Evolutionary conservation across 768 basidiomycete genomes (phyloP), one percentile per base, ranked within the genome.

Genomic region (Gloeophyllum trabeum): DNA sequence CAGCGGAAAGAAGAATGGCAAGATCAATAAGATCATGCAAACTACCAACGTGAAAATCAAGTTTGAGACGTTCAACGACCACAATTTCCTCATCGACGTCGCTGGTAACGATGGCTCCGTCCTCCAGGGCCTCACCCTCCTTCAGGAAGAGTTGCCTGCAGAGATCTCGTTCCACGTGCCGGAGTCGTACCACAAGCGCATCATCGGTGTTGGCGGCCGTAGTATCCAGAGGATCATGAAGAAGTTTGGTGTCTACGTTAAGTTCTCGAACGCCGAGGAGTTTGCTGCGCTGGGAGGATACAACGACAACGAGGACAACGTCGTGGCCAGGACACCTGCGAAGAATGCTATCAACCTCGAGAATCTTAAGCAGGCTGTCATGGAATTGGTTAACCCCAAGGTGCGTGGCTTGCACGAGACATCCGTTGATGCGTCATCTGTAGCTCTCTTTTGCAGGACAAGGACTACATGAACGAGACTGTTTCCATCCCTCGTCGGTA

Each of bases 161-260:
- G 94, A 99, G 60, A 88, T 96, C 22, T 94, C 91, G 20, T 99
- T 99, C 75, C 92, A 97, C 61, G 91, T 99, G 10, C 94, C 94
- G 24, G 94, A 99, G 62, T 79, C 81, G 36, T 98, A 97, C 58
- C 94, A 98, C 68, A 98, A 97, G 61, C 86, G 96, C 46, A 99
- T 99, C 58, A 99, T 99, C 50, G 94, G 94, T 46, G 93, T 97
- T 25, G 93, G 91, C 24, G 94, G 94, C 22, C 81, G 92, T 55
- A 98, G 91, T 62, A 97, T 99, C 46, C 94, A 98, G 61, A 79
- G 91, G 45, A 98, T 99, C 63, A 99, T 99, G 94, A 97, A 97
- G 69, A 91, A 94, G 59, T 96, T 85, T 50, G 94, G 94, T n/a
- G 94, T 97, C 18, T 98, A 97, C 63, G 94, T 99, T 62, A 98